Evolutionary conservation across 306 rosid genomes (phyloP).

Genomic region (Casuarina cunninghamiana): DNA sequence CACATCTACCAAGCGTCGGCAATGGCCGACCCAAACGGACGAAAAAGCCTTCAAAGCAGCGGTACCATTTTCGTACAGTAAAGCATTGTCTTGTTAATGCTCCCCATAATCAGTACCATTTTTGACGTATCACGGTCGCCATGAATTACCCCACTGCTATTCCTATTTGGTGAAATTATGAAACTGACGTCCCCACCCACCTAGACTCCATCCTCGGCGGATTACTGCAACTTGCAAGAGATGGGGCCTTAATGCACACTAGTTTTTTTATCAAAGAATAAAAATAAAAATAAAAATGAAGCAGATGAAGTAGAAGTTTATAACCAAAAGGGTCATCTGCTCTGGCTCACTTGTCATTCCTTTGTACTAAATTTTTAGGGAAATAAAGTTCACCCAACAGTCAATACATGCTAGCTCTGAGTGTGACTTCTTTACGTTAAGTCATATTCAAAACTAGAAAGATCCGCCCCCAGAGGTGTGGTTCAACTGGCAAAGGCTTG

Average conservation of each 20-base stretch:
- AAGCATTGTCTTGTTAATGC: neutral
- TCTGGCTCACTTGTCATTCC: neutral
- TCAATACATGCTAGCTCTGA: no score
- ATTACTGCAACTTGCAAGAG: slow-evolving; percentile 1
- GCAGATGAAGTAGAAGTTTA: neutral
- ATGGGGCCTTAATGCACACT: neutral
- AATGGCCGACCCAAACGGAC: no score
- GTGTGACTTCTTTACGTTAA: no score
- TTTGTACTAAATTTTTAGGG: neutral
- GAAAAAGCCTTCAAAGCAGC: no score
- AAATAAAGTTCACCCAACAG: neutral
- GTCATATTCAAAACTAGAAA: no score
- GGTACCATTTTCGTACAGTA: no score
- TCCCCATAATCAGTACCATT: neutral
- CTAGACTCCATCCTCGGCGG: neutral
- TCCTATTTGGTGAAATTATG: neutral
- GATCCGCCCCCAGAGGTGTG: no score
- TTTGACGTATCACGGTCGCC: neutral
- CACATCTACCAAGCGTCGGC: no score
- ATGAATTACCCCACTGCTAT: neutral
- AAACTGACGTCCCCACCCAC: neutral
- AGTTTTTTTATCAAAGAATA: no score
- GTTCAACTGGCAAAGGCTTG: no score
- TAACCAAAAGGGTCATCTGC: neutral
- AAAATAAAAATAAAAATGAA: neutral